Evolutionary conservation across 78 protist species (phyloP), one percentile per base, ranked within the genome.

Genomic region (Dictyostelium capitatum): DNA sequence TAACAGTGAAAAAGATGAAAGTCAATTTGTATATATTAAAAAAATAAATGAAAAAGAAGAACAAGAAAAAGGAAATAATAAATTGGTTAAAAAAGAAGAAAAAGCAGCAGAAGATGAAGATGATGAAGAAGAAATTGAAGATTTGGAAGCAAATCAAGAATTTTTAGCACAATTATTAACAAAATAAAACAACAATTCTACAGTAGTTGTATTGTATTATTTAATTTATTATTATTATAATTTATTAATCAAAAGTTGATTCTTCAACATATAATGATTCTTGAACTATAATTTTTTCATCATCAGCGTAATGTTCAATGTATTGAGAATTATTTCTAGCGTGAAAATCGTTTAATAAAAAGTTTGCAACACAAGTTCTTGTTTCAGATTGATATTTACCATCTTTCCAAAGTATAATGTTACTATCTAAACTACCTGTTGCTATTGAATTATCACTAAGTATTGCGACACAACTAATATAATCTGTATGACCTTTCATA

Each of bases 401-500:
- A 64, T 87, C 93, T 32, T 87, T 87, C 93, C 93, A 87, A 17
- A 87, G 51, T 15, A 87, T 64, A 4, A 87, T 77, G n/a, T 50
- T 41, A 11, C 57, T 23, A 65, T 87, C 93, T 11, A 75, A 77
- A 10, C 84, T 65, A 30, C 93, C 93, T 17, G 93, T 87, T 4
- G 93, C 93, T 48, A 87, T 87, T 17, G 85, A 54, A 48, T 77
- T 64, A 25, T 87, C 93, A 30, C 72, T 82, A 9, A 87, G 32
- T 19, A 77, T 57, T 1, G 93, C 64, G 9, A 87, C 28, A 78
- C 93, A 77, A 48, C 28, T 75, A 0, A 87, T 87, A 65, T 79
- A 87, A 48, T 77, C 84, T 1, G 93, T 87, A 15, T 87, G 93
- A 41, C 93, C 93, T 50, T 80, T 87, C 48, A 87, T 77, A 17